Percentiles rank a stretch among this genome's conserved stretches.
Conservation (phyloP, 1,284 basidiomycete genomes). For the Blastosporella zonata region DNA sequence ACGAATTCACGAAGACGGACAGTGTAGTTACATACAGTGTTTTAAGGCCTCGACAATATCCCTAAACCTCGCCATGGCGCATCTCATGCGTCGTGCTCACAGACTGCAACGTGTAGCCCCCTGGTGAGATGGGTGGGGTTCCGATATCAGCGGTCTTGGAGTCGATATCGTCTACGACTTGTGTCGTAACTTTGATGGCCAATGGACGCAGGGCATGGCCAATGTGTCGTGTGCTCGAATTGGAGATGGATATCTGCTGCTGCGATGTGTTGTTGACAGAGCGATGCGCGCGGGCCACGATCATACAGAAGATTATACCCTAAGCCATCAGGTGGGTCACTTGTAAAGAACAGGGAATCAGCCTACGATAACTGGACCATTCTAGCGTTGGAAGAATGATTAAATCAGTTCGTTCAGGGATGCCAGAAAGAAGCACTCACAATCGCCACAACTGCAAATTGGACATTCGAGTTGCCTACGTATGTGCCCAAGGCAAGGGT, state of each 20-base stretch:
- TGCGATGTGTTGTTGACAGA: constrained; percentile 10
- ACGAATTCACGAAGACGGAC: neutral
- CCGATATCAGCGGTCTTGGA: constrained; percentile 13
- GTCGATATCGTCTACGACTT: constrained; percentile 11
- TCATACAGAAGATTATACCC: constrained; percentile 24
- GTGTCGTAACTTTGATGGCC: constrained; percentile 21
- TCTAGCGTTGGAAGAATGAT: constrained; percentile 13
- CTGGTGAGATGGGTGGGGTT: constrained; percentile 16
- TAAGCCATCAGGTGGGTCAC: constrained; percentile 4
- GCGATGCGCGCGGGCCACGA: constrained; percentile 22
- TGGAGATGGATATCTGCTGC: constrained; percentile 10
- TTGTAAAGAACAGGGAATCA: neutral
- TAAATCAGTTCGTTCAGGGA: constrained; percentile 2
- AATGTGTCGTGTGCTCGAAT: constrained; percentile 5
- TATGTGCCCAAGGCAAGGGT: constrained; percentile 18
- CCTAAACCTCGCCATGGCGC: constrained; percentile 4
- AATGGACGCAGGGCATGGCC: constrained; percentile 17
- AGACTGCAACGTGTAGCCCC: constrained; percentile 15
- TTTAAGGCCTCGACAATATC: too few relatives aligned
- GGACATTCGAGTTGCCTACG: constrained; percentile 18
- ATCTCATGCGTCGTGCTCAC: constrained; percentile 5
- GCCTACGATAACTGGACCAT: constrained; percentile 21
- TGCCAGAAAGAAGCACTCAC: constrained; percentile 12
- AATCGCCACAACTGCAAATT: constrained; percentile 20
- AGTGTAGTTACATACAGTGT: neutral